Evolutionary conservation across 2,329 filamentous ascomycete species (phyloP), one percentile per base, ranked within the genome.

Genomic region (Decorospora gaudefroyi): DNA sequence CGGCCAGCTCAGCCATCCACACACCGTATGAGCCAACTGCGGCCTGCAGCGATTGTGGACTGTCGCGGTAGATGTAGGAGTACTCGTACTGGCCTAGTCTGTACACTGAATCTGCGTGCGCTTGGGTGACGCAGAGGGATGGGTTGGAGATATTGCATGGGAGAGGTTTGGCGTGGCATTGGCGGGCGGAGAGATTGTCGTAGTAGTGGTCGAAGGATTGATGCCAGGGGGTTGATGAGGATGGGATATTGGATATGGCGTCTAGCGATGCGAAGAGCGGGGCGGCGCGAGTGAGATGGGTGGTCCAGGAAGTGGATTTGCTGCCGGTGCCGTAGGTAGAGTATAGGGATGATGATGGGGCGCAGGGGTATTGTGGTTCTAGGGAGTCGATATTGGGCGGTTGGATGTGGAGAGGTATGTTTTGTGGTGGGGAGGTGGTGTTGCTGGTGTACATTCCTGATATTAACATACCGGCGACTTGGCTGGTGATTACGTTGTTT

Each of bases 81-180:
- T 93, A 93, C 68, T 93, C 89, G 76, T 87, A 92, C 56, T 90
- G 78, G 0, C 88, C 88, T 0, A 91, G 69, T 6, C 88, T 79
- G 66, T 90, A 92, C 6, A 91, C 87, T 1, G 79, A 71, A 45
- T 92, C 76, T 2, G 87, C 84, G 29, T 84, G 73, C 0, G 72
- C 67, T 56, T 83, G 82, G 2, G 79, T 79, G 27, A 91, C 73
- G 62, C 88, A 92, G 1, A 72, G 69, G 0, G 71, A 53, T 0
- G 68, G 72, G 39, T 78, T 76, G 49, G 77, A 77, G 40, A 51
- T 67, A 50, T 79, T 81, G 71, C 88, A 92, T 0, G 88, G 88
- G 0, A 91, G 73, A 0, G 86, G 80, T 59, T 86, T 88, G 12
- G 69, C 73, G 62, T 93, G 88, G 66, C 88, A 93, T 63, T 90